Evolutionary conservation across 1,139 yeast genomes (phyloP), one percentile per base, ranked within the genome.

Genomic region (Lodderomyces metapsilosis): DNA sequence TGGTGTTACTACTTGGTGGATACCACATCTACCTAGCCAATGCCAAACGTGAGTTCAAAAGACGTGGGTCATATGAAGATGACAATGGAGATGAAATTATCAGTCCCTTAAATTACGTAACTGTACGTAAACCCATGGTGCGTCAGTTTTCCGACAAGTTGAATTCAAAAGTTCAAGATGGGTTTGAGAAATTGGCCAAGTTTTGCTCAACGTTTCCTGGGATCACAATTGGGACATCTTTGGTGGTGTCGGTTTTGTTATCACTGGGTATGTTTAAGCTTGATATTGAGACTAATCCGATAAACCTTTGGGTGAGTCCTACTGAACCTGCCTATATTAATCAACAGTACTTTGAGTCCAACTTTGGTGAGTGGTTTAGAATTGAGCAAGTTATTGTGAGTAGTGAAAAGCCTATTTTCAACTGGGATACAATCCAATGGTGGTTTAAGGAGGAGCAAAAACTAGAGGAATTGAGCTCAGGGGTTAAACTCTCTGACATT

Each of bases 311-410:
- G 98, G 98, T 92, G 0, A 83, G 94, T 51, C 83, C 94, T 1
- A 57, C 66, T 17, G 87, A 94, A n/a, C 79, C 77, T 5, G 89
- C 89, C 12, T 83, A 74, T 45, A 68, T 76, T 35, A 83, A 92
- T 54, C 82, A 84, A 56, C 67, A 74, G 41, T 82, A 73, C 52
- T 92, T 82, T 57, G 96, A 92, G 57, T 71, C 74, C 12, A 77
- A 80, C 44, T 92, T 92, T 62, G 97, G 98, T 0, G 96, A 95
- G 34, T 92, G 94, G 71, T 92, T 84, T 64, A 74, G 98, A 53
- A 78, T 89, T 4, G 92, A 89, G 54, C 98, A 92, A 62, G 67
- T 88, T 1, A 87, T 87, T 49, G 66, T 92, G 8, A 84, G 88
- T 23, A 72, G 85, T 8, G 4, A 61, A 34, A 41, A 78, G 78